These are phyloP conservation scores for Fraxinus floribunda DNA, from an alignment of 305 asterid genomes.

Conservation along the genomic window DNA sequence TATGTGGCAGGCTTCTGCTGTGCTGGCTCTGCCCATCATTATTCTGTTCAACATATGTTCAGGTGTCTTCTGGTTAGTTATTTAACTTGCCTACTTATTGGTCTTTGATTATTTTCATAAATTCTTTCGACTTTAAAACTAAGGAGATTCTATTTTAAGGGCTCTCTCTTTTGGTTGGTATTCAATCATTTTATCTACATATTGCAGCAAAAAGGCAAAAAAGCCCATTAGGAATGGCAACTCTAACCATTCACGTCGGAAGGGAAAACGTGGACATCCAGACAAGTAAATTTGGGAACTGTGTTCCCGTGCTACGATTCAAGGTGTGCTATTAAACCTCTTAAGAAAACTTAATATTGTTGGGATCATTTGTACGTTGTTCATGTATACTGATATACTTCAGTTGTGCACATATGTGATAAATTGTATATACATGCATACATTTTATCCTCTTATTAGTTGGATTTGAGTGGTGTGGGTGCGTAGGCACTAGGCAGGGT, in stretches of 20 bases:
- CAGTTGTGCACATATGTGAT: background rate
- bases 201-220: slow-evolving; percentile 31
- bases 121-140: background rate
- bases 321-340: slow-evolving; percentile 33
- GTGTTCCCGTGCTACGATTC: slow-evolving; percentile 9
- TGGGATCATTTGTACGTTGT: background rate
- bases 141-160: background rate
- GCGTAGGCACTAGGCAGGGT: background rate
- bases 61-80: slow-evolving; percentile 66
- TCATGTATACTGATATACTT: background rate
- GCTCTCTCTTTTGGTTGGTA: background rate
- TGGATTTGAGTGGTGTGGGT: background rate
- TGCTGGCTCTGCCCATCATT: slow-evolving; percentile 78
- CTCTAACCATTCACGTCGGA: slow-evolving; percentile 40
- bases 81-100: slow-evolving; percentile 13
- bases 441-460: background rate
- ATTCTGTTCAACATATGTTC: slow-evolving; percentile 54
- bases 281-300: slow-evolving; percentile 45
- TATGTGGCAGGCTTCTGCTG: slow-evolving; percentile 74
- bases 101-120: background rate
- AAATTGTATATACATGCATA: background rate
- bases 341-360: background rate
- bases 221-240: slow-evolving; percentile 26
- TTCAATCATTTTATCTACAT: background rate
- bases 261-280: slow-evolving; percentile 39